Percentiles rank a stretch among this genome's conserved stretches.
Conservation (phyloP, 345 rosid species). For the Hibiscus tridactylites region DNA sequence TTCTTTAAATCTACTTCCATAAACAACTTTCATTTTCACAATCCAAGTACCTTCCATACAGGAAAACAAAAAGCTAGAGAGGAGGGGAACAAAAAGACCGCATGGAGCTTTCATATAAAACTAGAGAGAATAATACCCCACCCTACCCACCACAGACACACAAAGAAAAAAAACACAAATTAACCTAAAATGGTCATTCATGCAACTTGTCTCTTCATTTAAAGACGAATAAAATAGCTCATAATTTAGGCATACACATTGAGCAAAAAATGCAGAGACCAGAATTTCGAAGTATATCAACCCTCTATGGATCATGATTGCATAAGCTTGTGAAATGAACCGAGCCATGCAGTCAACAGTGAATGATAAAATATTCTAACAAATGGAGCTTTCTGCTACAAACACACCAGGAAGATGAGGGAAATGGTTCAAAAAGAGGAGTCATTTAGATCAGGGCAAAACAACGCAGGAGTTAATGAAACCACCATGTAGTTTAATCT, state of each 20-base stretch:
- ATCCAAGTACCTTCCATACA: not conserved
- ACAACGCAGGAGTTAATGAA: not conserved
- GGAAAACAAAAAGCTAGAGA: not conserved
- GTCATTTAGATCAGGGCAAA: not conserved
- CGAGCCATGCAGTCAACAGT: not conserved
- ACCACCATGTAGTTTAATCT: not conserved
- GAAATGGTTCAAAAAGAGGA: not conserved
- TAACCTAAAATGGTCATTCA: not conserved
- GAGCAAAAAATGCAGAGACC: not conserved
- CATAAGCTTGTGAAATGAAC: not conserved
- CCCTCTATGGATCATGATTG: not conserved
- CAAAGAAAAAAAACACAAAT: not conserved
- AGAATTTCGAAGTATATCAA: not conserved
- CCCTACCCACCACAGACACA: not conserved
- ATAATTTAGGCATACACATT: not conserved
- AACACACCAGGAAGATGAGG: not conserved
- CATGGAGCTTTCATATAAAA: not conserved
- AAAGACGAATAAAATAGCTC: not conserved
- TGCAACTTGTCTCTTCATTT: not conserved
- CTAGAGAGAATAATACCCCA: not conserved
- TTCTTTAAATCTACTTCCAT: not conserved
- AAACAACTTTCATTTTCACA: not conserved
- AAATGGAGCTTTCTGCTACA: not conserved
- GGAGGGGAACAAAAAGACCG: not conserved
- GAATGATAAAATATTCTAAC: not conserved